Conservation (phyloP, 1,284 basidiomycete species). For the Stygiomarasmius scandens region DNA sequence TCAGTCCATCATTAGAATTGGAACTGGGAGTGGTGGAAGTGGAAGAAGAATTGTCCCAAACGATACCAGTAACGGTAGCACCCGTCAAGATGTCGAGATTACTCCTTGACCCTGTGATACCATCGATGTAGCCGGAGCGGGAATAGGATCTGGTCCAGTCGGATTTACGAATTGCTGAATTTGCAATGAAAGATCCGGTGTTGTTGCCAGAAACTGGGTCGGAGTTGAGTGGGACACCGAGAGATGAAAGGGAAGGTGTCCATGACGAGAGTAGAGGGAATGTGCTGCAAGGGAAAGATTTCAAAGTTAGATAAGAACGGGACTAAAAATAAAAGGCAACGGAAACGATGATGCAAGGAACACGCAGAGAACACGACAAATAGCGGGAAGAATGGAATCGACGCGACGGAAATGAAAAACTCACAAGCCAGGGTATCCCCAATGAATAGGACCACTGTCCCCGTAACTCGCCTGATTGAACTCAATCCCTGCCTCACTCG, state of each 20-base stretch:
- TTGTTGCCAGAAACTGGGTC: slow-evolving; percentile 53
- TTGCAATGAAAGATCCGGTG: slow-evolving; percentile 59
- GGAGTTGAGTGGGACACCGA: slow-evolving; percentile 43
- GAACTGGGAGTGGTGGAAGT: slow-evolving; percentile 15
- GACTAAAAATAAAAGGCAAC: too few relatives aligned
- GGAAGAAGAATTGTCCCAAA: slow-evolving; percentile 17
- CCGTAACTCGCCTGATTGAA: slow-evolving; percentile 45
- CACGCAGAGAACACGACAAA: background rate
- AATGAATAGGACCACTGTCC: slow-evolving; percentile 45
- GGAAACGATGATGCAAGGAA: too few relatives aligned
- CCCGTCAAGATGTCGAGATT: slow-evolving; percentile 40
- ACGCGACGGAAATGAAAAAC: slow-evolving; percentile 38
- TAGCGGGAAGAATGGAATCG: slow-evolving; percentile 14
- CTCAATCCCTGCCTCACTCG: slow-evolving; percentile 38
- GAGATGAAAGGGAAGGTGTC: slow-evolving; percentile 46
- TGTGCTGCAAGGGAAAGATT: slow-evolving; percentile 37
- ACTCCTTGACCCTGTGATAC: slow-evolving; percentile 31
- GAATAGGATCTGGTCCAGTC: slow-evolving; percentile 50
- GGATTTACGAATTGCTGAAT: slow-evolving; percentile 62
- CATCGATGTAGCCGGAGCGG: slow-evolving; percentile 12
- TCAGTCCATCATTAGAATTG: too few relatives aligned
- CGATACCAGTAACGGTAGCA: slow-evolving; percentile 36
- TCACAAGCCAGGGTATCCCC: slow-evolving; percentile 53
- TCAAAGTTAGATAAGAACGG: slow-evolving; percentile 23
- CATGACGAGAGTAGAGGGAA: slow-evolving; percentile 53